Evolutionary conservation across 2,329 filamentous ascomycete species (phyloP).

Genomic region (Diaporthe sp.): DNA sequence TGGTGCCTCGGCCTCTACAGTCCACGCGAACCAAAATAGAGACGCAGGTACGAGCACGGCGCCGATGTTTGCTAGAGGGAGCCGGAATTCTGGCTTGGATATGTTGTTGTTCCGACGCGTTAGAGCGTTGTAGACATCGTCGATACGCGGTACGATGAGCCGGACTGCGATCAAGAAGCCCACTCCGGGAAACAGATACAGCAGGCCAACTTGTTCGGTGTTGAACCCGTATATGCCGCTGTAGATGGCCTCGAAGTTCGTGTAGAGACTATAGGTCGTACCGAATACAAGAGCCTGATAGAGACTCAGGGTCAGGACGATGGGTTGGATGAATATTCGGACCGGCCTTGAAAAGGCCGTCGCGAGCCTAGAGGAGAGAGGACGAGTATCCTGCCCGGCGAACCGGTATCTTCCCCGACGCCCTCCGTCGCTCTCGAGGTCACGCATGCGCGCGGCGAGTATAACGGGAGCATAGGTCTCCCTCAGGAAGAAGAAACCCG

Average conservation of each 20-base stretch:
- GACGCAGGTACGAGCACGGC: slow-evolving; percentile 57
- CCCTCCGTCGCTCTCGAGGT: slow-evolving; percentile 1
- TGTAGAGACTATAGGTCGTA: slow-evolving; percentile 36
- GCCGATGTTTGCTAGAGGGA: slow-evolving; percentile 36
- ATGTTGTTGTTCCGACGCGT: slow-evolving; percentile 25
- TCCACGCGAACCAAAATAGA: slow-evolving; percentile 48
- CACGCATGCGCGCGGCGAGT: slow-evolving; percentile 20
- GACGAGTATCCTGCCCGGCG: slow-evolving; percentile 27
- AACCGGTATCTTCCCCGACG: slow-evolving; percentile 10
- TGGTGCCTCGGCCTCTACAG: slow-evolving; percentile 45
- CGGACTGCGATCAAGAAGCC: slow-evolving; percentile 34
- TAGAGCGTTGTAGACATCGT: slow-evolving; percentile 36
- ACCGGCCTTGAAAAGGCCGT: slow-evolving; percentile 31
- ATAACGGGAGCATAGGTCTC: slow-evolving; percentile 35
- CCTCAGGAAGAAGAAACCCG: slow-evolving; percentile 25
- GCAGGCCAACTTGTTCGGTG: slow-evolving; percentile 34
- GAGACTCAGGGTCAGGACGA: slow-evolving; percentile 34
- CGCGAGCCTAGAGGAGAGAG: slow-evolving; percentile 27
- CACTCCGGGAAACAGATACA: slow-evolving; percentile 34
- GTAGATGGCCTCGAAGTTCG: slow-evolving; percentile 37
- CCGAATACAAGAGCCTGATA: slow-evolving; percentile 37
- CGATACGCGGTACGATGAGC: slow-evolving; percentile 34
- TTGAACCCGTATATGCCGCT: slow-evolving; percentile 34
- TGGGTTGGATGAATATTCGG: slow-evolving; percentile 36
- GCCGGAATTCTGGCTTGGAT: slow-evolving; percentile 35